A percentile compares a stretch with the other conserved stretches of the same genome.
Evolutionary conservation across 2,329 filamentous ascomycete genomes (phyloP).

Genomic region (Colletotrichum lini): DNA sequence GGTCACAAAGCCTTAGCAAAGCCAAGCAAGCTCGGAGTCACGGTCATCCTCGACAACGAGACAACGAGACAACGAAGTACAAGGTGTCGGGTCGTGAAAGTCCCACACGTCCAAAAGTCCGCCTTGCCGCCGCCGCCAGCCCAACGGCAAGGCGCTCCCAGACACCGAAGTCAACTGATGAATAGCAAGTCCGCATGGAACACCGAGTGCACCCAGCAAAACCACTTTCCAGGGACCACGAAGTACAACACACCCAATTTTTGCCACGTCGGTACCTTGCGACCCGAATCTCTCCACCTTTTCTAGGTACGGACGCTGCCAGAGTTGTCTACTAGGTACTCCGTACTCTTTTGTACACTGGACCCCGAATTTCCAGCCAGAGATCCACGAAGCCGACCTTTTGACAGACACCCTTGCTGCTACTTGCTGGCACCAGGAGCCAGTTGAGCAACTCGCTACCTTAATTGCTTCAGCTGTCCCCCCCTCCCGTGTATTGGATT

Average conservation of each 20-base stretch:
- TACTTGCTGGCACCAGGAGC: slow-evolving; percentile 20
- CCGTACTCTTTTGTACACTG: slow-evolving; percentile 6
- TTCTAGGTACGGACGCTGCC: slow-evolving; percentile 13
- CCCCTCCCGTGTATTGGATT: slow-evolving; percentile 11
- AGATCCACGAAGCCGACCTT: slow-evolving; percentile 37
- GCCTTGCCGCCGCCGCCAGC: slow-evolving; percentile 28
- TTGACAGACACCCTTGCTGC: slow-evolving; percentile 7
- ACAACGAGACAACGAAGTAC: not conserved
- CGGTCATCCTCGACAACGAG: not conserved
- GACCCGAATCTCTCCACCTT: slow-evolving; percentile 13
- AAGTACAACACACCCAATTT: slow-evolving; percentile 24
- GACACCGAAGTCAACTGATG: slow-evolving; percentile 33
- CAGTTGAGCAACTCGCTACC: slow-evolving; percentile 32
- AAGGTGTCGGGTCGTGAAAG: slow-evolving; percentile 10
- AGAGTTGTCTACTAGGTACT: slow-evolving; percentile 1
- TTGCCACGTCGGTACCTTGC: slow-evolving; percentile 25
- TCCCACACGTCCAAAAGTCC: slow-evolving; percentile 18
- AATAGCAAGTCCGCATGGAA: slow-evolving; percentile 31
- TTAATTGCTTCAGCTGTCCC: slow-evolving; percentile 37
- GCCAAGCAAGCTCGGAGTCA: slow-evolving; percentile 2
- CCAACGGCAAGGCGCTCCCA: slow-evolving; percentile 31
- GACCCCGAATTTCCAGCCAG: slow-evolving; percentile 39
- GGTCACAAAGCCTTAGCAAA: not conserved
- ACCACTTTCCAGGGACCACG: slow-evolving; percentile 4
- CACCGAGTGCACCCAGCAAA: slow-evolving; percentile 33